Evolutionary conservation across 768 basidiomycete species (phyloP).

Genomic region (Dentipellis fragilis): DNA sequence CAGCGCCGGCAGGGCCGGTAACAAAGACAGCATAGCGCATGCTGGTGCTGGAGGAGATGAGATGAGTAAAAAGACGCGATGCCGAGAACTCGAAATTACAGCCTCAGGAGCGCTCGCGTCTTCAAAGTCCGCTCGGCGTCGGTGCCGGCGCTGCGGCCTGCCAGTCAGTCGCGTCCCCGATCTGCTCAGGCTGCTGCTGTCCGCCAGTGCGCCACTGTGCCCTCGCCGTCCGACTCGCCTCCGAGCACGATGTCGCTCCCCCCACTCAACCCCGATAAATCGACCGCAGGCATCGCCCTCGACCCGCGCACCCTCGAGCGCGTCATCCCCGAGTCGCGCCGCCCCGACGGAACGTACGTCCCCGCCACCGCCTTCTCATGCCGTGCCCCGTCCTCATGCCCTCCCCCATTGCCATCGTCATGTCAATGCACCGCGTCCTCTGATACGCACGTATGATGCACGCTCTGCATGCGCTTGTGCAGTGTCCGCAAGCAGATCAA

Average conservation of each 20-base stretch:
- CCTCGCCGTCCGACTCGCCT: neutral
- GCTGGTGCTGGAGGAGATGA: neutral
- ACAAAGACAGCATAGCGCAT: slow-evolving; percentile 89
- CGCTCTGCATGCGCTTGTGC: neutral
- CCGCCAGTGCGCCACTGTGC: neutral
- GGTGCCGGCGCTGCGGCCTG: too few relatives aligned
- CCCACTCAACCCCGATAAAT: slow-evolving; percentile 59
- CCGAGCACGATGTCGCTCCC: slow-evolving; percentile 30
- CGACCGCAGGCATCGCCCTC: slow-evolving; percentile 70
- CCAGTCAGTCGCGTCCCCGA: neutral
- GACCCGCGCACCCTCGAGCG: slow-evolving; percentile 83
- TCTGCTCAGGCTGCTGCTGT: neutral
- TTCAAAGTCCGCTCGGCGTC: too few relatives aligned
- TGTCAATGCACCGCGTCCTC: neutral
- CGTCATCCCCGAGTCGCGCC: slow-evolving; percentile 76
- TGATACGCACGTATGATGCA: too few relatives aligned
- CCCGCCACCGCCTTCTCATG: slow-evolving; percentile 1
- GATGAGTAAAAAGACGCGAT: neutral
- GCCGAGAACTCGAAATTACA: too few relatives aligned
- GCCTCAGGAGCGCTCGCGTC: too few relatives aligned
- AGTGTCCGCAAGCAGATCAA: slow-evolving; percentile 84
- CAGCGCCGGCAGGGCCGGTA: slow-evolving; percentile 95
- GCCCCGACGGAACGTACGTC: slow-evolving; percentile 79
- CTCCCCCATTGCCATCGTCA: neutral
- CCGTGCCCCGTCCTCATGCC: neutral